Base-by-base conservation (phyloP, 2,329 filamentous ascomycete species). In the Aphanoascus verrucosus region DNA sequence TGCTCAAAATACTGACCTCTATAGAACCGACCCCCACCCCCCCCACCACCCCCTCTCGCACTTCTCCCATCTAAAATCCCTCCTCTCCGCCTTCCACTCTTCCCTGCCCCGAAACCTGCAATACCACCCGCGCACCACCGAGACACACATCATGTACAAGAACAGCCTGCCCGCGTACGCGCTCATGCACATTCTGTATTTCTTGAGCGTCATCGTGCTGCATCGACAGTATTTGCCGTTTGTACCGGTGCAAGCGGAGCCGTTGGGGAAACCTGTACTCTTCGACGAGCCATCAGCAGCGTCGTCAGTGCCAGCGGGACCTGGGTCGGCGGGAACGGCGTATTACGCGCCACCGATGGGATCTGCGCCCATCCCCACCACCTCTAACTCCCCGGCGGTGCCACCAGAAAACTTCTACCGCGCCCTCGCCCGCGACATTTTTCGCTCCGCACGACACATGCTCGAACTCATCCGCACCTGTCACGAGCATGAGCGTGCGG, bases 171-270 rank as follows among this genome's bases (percentile, higher is more conserved):
- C 76, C 8, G 71, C 76, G 1, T 81, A 80, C 58, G 74, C 74
- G 2, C 68, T 80, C 28, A 74, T 81, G 64, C 78, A 81, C 58
- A 71, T 74, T 8, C 68, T 78, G 8, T 75, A 76, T 56, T 72
- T 77, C 35, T 67, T 80, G 6, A 79, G 75, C 38, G 73, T 75
- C 35, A 76, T 80, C 46, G 72, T 77, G 49, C 69, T 81, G 4
- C 76, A 80, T 57, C 72, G 78, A 52, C 73, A 79, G 52, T 79
- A 79, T 57, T 65, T 81, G 12, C 76, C 77, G 0, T 80, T 79
- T 60, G 64, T 79, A 5, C 76, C 78, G 1, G 65, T 79, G 43
- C 69, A 71, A 15, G 73, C 65, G 19, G 74, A 74, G 59, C 78
- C 78, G 1, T 62, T 72, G 43, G 78, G 78, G n/a, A n/a, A n/a